A percentile compares a stretch with the other conserved stretches of the same genome.
phyloP scores from a whole-genome alignment of 1,139 yeast species.

The Schwanniomyces etchellsii region DNA sequence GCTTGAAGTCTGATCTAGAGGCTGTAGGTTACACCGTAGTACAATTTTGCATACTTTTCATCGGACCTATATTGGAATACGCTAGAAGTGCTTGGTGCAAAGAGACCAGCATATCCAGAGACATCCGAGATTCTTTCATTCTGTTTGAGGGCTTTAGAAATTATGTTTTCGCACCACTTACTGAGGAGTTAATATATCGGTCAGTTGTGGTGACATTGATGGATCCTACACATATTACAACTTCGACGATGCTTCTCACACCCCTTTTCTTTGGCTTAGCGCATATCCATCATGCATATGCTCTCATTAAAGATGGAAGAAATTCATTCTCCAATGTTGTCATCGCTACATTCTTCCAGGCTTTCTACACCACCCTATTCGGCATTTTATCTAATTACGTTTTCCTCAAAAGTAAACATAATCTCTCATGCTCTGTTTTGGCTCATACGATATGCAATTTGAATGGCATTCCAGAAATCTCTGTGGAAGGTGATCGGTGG shows the following conservation, averaged over 20 bases:
- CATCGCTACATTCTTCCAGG: constrained; percentile 49
- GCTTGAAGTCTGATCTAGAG: constrained; percentile 16
- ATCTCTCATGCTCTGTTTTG: constrained; percentile 56
- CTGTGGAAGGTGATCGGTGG: constrained; percentile 12
- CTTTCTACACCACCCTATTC: constrained; percentile 69
- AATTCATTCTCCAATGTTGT: constrained; percentile 28
- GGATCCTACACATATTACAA: constrained; percentile 17
- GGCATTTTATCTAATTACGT: constrained; percentile 69
- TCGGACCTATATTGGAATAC: constrained; percentile 55
- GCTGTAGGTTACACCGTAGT: constrained; percentile 19
- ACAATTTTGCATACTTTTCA: constrained; percentile 40
- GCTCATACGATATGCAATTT: constrained; percentile 74
- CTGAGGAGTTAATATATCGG: constrained; percentile 83
- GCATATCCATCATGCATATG: constrained; percentile 80
- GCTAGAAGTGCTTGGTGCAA: constrained; percentile 9
- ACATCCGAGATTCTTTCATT: constrained; percentile 18
- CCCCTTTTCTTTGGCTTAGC: constrained; percentile 88
- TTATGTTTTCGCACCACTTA: constrained; percentile 72
- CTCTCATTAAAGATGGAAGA: constrained; percentile 27
- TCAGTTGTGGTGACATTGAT: constrained; percentile 48
- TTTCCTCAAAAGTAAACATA: constrained; percentile 42
- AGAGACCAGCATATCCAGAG: constrained; percentile 7
- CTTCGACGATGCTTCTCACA: constrained; percentile 33
- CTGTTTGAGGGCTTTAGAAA: constrained; percentile 56
- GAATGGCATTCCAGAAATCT: constrained; percentile 66